Evolutionary conservation across 1,284 basidiomycete genomes (phyloP).

Genomic region (Rhizoctonia solani): DNA sequence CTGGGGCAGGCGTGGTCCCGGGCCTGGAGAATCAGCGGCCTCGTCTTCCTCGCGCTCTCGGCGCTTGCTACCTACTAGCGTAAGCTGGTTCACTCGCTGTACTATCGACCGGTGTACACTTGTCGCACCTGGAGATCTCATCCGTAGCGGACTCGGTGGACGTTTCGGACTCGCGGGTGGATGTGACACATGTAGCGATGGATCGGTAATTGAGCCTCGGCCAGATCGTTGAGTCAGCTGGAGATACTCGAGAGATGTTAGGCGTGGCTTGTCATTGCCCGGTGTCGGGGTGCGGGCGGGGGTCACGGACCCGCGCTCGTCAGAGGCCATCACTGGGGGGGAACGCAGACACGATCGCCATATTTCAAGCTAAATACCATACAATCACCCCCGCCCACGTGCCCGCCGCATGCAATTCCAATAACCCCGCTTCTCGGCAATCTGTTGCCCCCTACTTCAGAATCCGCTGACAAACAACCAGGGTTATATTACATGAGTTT

Average conservation of each 20-base stretch:
- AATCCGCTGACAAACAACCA: too few relatives aligned
- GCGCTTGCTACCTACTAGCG: conserved; percentile 7
- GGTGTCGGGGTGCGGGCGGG: conserved; percentile 40
- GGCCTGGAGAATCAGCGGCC: conserved; percentile 31
- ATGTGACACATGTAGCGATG: conserved; percentile 66
- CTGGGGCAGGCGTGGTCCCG: conserved; percentile 6
- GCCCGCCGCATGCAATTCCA: conserved; percentile 21
- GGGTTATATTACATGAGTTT: background rate
- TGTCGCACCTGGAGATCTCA: background rate
- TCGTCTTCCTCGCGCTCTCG: conserved; percentile 25
- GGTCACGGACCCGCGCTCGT: conserved; percentile 17
- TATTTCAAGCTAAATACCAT: conserved; percentile 21
- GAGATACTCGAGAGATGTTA: conserved; percentile 73
- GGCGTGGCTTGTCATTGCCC: conserved; percentile 49
- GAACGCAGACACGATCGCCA: conserved; percentile 27
- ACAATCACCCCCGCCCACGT: conserved; percentile 11
- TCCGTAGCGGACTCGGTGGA: conserved; percentile 55
- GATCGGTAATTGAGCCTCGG: conserved; percentile 77
- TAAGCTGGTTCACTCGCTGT: background rate
- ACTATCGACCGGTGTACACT: background rate
- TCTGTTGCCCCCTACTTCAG: conserved; percentile 18
- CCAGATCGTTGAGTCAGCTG: conserved; percentile 62
- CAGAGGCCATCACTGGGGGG: conserved; percentile 11
- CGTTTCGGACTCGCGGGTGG: conserved; percentile 50
- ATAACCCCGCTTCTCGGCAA: conserved; percentile 42